Conservation (phyloP, 2,329 filamentous ascomycete species). For the Lecanicillium sp. region DNA sequence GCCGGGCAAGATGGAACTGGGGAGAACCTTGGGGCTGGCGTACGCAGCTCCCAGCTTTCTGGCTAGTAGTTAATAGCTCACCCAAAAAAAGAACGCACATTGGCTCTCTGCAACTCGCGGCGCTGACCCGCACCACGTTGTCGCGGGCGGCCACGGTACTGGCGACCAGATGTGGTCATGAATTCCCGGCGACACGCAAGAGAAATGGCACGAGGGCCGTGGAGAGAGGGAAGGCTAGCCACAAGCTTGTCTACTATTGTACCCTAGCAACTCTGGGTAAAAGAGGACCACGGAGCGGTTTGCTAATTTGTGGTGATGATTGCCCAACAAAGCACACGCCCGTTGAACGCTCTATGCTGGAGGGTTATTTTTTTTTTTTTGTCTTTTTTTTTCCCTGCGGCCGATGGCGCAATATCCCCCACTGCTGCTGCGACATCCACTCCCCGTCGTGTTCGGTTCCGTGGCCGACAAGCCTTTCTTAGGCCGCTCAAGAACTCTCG, state of each 20-base stretch:
- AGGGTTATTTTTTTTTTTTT: background rate
- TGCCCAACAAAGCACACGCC: background rate
- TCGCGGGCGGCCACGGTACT: constrained; percentile 10
- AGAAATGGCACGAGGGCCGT: background rate
- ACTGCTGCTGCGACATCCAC: constrained; percentile 8
- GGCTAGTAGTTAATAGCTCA: too few relatives aligned
- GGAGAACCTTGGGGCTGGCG: too few relatives aligned
- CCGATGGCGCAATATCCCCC: constrained; percentile 13
- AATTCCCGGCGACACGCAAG: constrained; percentile 4
- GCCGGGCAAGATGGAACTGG: too few relatives aligned
- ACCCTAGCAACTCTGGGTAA: background rate
- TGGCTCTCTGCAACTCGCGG: too few relatives aligned
- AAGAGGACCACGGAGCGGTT: too few relatives aligned
- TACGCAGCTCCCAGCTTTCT: too few relatives aligned
- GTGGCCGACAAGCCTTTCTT: background rate
- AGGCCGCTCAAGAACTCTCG: too few relatives aligned
- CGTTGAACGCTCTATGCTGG: too few relatives aligned
- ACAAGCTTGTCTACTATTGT: background rate
- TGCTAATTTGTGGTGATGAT: background rate
- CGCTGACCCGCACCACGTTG: too few relatives aligned
- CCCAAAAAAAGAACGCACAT: too few relatives aligned
- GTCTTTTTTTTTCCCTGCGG: background rate
- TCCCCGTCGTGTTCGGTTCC: constrained; percentile 1
- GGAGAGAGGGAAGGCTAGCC: background rate
- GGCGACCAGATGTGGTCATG: constrained; percentile 6